phyloP scores from a whole-genome alignment of 495 filamentous ascomycete species.

The Apiosordaria backusii region DNA sequence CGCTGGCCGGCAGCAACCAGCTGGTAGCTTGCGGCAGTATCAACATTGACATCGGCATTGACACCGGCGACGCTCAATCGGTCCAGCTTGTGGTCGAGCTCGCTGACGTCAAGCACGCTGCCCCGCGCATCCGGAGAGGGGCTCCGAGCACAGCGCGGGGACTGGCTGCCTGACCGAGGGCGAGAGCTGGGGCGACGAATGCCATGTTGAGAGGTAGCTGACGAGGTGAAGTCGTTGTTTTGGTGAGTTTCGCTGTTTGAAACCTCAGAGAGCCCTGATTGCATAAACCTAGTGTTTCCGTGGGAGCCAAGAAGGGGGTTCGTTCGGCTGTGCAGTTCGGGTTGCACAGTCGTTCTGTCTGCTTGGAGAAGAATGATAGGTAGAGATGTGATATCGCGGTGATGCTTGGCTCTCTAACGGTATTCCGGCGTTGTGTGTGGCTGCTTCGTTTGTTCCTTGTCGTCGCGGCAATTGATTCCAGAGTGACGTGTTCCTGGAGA shows the following conservation, averaged over 20 bases:
- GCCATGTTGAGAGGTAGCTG: slow-evolving; percentile 71
- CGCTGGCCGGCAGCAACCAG: slow-evolving; percentile 49
- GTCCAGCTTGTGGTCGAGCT: slow-evolving; percentile 38
- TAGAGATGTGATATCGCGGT: background rate
- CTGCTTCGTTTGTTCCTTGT: too few species aligned
- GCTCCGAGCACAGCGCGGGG: slow-evolving; percentile 25
- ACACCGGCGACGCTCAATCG: slow-evolving; percentile 37
- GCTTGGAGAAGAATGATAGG: background rate
- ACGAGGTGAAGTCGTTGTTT: slow-evolving; percentile 37
- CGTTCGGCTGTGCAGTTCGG: slow-evolving; percentile 62
- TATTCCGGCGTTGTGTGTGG: too few species aligned
- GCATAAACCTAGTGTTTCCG: slow-evolving; percentile 71
- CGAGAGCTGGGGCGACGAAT: slow-evolving; percentile 23
- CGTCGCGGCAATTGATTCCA: background rate
- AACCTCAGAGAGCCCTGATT: slow-evolving; percentile 68
- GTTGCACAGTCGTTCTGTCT: slow-evolving; percentile 41
- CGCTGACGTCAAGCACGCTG: slow-evolving; percentile 30
- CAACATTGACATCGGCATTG: slow-evolving; percentile 14
- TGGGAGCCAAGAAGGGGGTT: slow-evolving; percentile 33
- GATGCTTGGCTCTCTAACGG: background rate
- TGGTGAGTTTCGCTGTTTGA: slow-evolving; percentile 51
- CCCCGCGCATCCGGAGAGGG: slow-evolving; percentile 28
- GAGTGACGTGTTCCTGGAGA: slow-evolving; percentile 14
- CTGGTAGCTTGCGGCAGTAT: background rate
- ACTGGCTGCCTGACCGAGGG: slow-evolving; percentile 34